Percentiles rank a stretch among this genome's conserved stretches.
These are phyloP conservation scores for Amaranthus palmeri DNA, from an alignment of 148 eudicot genomes.

Conservation along the genomic window DNA sequence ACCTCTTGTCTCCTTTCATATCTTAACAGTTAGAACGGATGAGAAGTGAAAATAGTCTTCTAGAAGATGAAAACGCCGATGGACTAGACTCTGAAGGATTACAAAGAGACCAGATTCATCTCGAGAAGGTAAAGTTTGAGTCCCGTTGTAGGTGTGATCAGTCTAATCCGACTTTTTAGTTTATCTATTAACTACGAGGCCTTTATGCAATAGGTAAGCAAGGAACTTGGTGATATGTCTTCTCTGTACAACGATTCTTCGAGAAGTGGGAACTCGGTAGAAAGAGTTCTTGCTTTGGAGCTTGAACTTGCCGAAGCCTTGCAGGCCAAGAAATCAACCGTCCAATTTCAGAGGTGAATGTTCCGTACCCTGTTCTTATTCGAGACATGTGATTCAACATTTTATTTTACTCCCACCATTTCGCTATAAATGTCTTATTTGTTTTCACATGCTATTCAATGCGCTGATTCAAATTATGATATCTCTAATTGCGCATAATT, in stretches of 20 bases:
- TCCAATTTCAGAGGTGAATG: constrained; percentile 76
- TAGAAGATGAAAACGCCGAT: constrained; percentile 30
- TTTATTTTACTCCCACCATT: background rate
- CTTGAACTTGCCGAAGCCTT: constrained; percentile 93
- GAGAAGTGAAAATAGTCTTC: constrained; percentile 62
- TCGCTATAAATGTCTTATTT: too few species aligned
- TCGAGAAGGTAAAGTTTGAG: constrained; percentile 52
- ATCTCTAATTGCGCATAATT: too few species aligned
- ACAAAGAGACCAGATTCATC: constrained; percentile 50
- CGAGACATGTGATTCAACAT: background rate
- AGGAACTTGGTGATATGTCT: constrained; percentile 67
- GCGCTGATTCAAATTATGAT: too few species aligned
- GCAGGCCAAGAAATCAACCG: constrained; percentile 62
- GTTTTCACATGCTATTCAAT: too few species aligned
- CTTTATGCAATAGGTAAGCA: constrained; percentile 46
- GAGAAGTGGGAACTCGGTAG: constrained; percentile 70
- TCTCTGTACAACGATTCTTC: constrained; percentile 50
- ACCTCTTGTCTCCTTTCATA: too few species aligned
- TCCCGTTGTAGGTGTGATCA: background rate
- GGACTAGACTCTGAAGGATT: constrained; percentile 39
- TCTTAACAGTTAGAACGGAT: constrained; percentile 68
- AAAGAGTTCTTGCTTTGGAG: constrained; percentile 93
- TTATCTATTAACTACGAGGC: background rate
- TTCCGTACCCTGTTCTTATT: background rate
- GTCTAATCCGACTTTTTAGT: background rate